Evolutionary conservation across 768 basidiomycete genomes (phyloP).

Genomic region (Rubroboletus pulcherrimus): DNA sequence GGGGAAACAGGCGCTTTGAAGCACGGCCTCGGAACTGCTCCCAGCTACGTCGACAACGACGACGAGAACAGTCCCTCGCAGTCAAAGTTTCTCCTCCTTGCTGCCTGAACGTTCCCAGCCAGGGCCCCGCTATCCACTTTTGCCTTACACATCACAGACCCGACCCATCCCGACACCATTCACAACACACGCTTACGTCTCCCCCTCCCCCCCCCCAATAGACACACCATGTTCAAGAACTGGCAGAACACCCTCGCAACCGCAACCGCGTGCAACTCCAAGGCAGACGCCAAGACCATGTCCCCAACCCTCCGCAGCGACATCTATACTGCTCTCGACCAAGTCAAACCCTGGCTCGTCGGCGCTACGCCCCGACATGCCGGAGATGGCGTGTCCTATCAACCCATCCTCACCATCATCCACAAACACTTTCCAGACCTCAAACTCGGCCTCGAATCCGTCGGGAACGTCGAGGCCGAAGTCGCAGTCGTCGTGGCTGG

Average conservation of each 20-base stretch:
- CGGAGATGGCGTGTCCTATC: conserved; percentile 53
- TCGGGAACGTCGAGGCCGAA: conserved; percentile 47
- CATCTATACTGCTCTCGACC: conserved; percentile 48
- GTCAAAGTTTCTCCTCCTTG: not conserved
- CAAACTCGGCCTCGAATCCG: conserved; percentile 43
- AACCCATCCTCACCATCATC: conserved; percentile 40
- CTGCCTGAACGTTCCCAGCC: not conserved
- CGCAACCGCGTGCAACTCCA: conserved; percentile 17
- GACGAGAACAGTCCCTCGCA: not conserved
- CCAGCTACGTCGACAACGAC: not conserved
- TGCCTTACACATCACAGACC: not conserved
- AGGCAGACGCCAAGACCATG: conserved; percentile 35
- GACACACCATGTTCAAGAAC: conserved; percentile 43
- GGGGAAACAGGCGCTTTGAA: conserved; percentile 2
- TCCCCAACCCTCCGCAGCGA: conserved; percentile 49
- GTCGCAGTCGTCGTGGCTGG: conserved; percentile 48
- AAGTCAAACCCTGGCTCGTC: conserved; percentile 43
- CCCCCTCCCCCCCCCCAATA: not conserved
- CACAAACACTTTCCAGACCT: conserved; percentile 49
- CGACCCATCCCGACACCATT: not conserved
- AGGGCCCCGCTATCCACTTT: not conserved
- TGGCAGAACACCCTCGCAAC: conserved; percentile 40
- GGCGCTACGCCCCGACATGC: conserved; percentile 41
- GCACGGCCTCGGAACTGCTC: not conserved
- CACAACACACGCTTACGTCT: not conserved